These are phyloP conservation scores for Naganishia randhawae DNA, from an alignment of 768 basidiomycete genomes.

Conservation along the genomic window DNA sequence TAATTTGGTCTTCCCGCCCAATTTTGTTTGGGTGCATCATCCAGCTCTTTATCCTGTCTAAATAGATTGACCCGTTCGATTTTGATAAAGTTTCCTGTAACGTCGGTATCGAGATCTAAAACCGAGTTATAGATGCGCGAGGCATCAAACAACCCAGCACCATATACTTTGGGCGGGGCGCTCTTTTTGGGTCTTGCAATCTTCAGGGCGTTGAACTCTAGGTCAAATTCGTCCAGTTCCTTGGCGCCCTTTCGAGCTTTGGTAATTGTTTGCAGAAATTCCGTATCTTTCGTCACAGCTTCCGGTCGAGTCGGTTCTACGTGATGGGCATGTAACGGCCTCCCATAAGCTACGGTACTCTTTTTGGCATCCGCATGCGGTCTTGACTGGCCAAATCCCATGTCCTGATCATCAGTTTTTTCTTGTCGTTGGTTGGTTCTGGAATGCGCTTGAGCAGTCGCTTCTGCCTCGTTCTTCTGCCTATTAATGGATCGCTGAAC, in stretches of 20 bases:
- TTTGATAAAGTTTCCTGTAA: constrained; percentile 48
- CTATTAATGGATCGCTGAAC: constrained; percentile 32
- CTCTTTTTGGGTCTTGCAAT: constrained; percentile 39
- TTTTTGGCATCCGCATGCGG: background rate
- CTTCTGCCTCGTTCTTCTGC: constrained; percentile 30
- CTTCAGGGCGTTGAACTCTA: constrained; percentile 46
- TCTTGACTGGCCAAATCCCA: background rate
- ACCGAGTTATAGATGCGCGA: constrained; percentile 36
- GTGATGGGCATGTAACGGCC: constrained; percentile 6
- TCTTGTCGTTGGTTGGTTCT: constrained; percentile 21
- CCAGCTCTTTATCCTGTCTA: constrained; percentile 38
- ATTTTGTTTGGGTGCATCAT: background rate
- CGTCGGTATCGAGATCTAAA: constrained; percentile 43
- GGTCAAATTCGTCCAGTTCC: constrained; percentile 45
- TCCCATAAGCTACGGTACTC: constrained; percentile 17
- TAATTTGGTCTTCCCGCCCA: constrained; percentile 44
- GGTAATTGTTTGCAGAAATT: constrained; percentile 43
- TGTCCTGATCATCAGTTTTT: constrained; percentile 18
- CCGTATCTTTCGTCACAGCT: constrained; percentile 35
- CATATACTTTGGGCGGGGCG: constrained; percentile 5
- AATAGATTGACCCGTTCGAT: constrained; percentile 46
- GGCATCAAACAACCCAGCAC: constrained; percentile 9
- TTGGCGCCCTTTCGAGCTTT: constrained; percentile 42
- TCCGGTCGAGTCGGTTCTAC: constrained; percentile 20
- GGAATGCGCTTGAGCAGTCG: constrained; percentile 6